Evolutionary conservation across 306 rosid genomes (phyloP).

Genomic region (Fragaria iinumae): DNA sequence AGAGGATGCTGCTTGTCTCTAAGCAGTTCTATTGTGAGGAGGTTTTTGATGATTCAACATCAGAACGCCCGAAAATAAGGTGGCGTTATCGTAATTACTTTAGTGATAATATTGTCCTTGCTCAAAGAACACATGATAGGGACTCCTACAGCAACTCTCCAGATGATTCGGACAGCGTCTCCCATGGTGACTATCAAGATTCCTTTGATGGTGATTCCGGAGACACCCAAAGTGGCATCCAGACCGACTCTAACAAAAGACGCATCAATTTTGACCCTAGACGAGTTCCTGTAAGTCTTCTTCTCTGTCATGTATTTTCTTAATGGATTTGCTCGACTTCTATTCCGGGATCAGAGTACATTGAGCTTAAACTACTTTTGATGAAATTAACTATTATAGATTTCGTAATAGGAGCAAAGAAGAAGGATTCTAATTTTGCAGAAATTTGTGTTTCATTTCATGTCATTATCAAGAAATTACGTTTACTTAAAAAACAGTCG

Average conservation of each 20-base stretch:
- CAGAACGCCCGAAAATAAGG: slow-evolving; percentile 53
- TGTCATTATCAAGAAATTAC: background rate
- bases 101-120: slow-evolving; percentile 44
- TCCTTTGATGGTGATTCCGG: slow-evolving; percentile 21
- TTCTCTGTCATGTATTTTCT: background rate
- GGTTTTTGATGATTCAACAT: slow-evolving; percentile 66
- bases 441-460: background rate
- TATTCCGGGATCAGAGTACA: slow-evolving; percentile 1
- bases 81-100: slow-evolving; percentile 81
- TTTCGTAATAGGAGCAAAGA: background rate
- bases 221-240: slow-evolving; percentile 21
- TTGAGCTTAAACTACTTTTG: slow-evolving; percentile 10
- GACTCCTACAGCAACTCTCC: slow-evolving; percentile 36
- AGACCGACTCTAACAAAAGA: slow-evolving; percentile 27
- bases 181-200: slow-evolving; percentile 31
- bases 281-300: slow-evolving; percentile 50
- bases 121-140: slow-evolving; percentile 34
- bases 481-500: too few relatives aligned
- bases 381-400: background rate
- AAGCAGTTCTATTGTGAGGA: slow-evolving; percentile 71
- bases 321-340: background rate
- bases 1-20: slow-evolving; percentile 46
- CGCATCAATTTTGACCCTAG: slow-evolving; percentile 32
- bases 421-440: background rate
- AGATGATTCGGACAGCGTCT: slow-evolving; percentile 28